These are phyloP conservation scores for Asterophora lycoperdoides DNA, from an alignment of 768 basidiomycete species.

Conservation along the genomic window DNA sequence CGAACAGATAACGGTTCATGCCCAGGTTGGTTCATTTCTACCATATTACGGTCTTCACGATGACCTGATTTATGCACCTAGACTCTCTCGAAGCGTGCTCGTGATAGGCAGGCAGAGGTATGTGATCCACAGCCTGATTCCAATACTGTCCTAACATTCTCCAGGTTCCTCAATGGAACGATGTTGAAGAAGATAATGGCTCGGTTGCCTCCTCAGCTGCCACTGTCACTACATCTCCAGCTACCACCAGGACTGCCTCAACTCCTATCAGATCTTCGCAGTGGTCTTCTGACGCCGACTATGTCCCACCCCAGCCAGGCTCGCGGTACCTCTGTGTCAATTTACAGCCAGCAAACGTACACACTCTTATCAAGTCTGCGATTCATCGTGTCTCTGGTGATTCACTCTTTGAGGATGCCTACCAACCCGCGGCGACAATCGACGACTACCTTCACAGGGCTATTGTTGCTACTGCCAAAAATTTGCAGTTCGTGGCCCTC, in stretches of 20 bases:
- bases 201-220: too few relatives aligned
- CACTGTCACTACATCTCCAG: neutral
- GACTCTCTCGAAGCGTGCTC: neutral
- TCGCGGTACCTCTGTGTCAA: constrained; percentile 1
- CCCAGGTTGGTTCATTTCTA: neutral
- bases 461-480: neutral
- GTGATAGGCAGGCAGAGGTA: constrained; percentile 1
- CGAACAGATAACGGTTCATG: neutral
- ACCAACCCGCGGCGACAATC: neutral
- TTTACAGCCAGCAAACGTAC: constrained; percentile 2
- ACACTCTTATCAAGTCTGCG: constrained; percentile 2
- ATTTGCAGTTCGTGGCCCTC: neutral
- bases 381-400: constrained; percentile 5
- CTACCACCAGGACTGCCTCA: neutral
- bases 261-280: too few relatives aligned
- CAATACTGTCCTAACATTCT: neutral
- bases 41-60: too few relatives aligned
- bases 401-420: constrained; percentile 4
- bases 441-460: neutral
- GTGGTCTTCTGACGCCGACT: constrained; percentile 3
- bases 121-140: neutral
- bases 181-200: too few relatives aligned
- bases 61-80: too few relatives aligned
- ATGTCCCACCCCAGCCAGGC: neutral
- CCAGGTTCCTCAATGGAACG: neutral